These are phyloP conservation scores for Vaccinium macrocarpon DNA, from an alignment of 148 eudicot genomes.

Conservation along the genomic window DNA sequence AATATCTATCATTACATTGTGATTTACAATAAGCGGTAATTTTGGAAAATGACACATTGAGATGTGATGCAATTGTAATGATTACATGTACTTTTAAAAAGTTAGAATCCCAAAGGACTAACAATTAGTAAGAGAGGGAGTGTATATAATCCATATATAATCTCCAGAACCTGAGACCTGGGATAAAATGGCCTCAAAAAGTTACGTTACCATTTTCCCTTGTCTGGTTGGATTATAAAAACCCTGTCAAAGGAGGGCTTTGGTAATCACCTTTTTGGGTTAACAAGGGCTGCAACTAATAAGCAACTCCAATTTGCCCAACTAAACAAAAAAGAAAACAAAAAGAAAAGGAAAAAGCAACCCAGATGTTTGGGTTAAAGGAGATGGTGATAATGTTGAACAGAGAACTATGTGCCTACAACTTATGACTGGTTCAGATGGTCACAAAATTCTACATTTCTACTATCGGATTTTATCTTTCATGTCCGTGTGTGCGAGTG, in stretches of 20 bases:
- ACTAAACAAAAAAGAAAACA: neutral
- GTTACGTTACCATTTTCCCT: neutral
- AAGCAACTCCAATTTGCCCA: neutral
- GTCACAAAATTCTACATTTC: neutral
- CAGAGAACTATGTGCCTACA: neutral
- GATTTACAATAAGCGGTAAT: too few species aligned
- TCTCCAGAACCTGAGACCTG: neutral
- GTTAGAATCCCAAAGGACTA: too few species aligned
- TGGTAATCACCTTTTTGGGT: neutral
- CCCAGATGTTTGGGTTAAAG: neutral
- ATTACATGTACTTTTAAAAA: too few species aligned
- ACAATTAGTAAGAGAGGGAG: too few species aligned
- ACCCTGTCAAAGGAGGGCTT: neutral
- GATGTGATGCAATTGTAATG: too few species aligned
- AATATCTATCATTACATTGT: too few species aligned
- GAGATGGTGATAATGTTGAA: neutral
- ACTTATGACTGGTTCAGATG: neutral
- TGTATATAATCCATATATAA: too few species aligned
- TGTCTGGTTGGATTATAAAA: neutral
- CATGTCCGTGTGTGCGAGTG: neutral
- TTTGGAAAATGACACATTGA: too few species aligned
- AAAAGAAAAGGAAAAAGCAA: neutral
- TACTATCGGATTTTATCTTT: neutral
- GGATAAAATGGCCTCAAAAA: neutral
- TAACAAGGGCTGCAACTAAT: neutral